Evolutionary conservation across 768 basidiomycete genomes (phyloP).

Genomic region (Clitopilus passeckerianus): DNA sequence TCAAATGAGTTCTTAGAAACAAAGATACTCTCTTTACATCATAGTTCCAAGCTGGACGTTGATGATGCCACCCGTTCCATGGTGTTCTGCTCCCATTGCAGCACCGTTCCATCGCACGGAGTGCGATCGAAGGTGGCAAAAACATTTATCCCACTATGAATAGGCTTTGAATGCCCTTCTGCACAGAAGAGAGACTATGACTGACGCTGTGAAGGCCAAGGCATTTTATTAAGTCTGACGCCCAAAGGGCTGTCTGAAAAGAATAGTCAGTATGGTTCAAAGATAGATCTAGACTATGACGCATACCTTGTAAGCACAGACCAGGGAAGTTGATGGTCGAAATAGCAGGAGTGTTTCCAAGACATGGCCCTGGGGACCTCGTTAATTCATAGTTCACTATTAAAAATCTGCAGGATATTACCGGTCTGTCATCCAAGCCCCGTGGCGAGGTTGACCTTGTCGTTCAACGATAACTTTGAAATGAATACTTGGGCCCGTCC

Average conservation of each 20-base stretch:
- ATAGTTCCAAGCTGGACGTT: slow-evolving; percentile 47
- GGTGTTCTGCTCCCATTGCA: slow-evolving; percentile 57
- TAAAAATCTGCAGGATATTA: neutral
- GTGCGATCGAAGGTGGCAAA: slow-evolving; percentile 49
- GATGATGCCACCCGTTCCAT: slow-evolving; percentile 56
- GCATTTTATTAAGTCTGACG: slow-evolving; percentile 40
- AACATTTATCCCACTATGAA: slow-evolving; percentile 39
- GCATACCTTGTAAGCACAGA: slow-evolving; percentile 41
- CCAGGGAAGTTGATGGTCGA: slow-evolving; percentile 43
- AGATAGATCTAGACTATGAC: neutral
- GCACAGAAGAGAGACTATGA: neutral
- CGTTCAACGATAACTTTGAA: slow-evolving; percentile 43
- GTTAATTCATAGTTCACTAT: neutral
- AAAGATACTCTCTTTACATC: slow-evolving; percentile 26
- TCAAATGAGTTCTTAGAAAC: neutral
- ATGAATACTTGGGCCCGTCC: slow-evolving; percentile 43
- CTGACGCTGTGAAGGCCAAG: slow-evolving; percentile 47
- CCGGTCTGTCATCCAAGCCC: slow-evolving; percentile 43
- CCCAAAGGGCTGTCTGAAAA: slow-evolving; percentile 41
- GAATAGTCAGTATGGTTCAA: neutral
- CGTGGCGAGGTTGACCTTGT: slow-evolving; percentile 55
- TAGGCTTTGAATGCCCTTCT: neutral
- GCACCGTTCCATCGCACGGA: slow-evolving; percentile 47
- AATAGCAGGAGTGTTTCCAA: slow-evolving; percentile 48
- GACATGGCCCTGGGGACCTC: slow-evolving; percentile 30